phyloP scores from a whole-genome alignment of 306 rosid species.

The Carpinus viminea region DNA sequence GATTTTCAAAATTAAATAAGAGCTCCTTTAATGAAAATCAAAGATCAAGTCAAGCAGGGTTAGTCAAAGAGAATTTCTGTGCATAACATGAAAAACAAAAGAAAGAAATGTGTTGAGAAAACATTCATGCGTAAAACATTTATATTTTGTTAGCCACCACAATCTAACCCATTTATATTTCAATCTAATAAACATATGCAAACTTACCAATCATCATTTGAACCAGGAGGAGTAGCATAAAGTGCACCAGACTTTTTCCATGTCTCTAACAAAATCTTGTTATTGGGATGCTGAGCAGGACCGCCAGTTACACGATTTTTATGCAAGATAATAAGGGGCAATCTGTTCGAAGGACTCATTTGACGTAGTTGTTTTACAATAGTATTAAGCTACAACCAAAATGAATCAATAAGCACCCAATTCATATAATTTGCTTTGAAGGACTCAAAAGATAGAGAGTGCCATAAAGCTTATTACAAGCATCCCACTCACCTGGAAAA shows the following conservation, averaged over 20 bases:
- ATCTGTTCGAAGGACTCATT: slow-evolving; percentile 71
- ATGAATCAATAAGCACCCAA: slow-evolving; percentile 29
- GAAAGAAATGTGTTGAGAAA: not conserved
- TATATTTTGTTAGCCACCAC: not conserved
- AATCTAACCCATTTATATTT: not conserved
- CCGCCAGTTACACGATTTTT: slow-evolving; percentile 63
- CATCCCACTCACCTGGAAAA: slow-evolving; percentile 54
- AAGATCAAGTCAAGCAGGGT: not conserved
- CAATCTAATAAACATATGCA: not conserved
- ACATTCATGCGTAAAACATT: not conserved
- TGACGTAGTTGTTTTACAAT: slow-evolving; percentile 58
- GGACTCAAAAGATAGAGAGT: not conserved
- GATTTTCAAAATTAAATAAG: slow-evolving; percentile 13
- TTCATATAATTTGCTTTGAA: not conserved
- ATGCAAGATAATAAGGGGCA: slow-evolving; percentile 90
- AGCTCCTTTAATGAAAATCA: not conserved
- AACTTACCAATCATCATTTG: slow-evolving; percentile 89
- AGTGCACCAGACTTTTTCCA: slow-evolving; percentile 72
- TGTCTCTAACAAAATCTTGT: slow-evolving; percentile 64
- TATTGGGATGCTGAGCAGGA: slow-evolving; percentile 65
- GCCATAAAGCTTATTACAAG: slow-evolving; percentile 6
- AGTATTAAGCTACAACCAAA: slow-evolving; percentile 62
- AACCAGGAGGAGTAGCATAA: slow-evolving; percentile 82
- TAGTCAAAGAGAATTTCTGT: not conserved
- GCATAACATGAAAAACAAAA: not conserved